A percentile compares a stretch with the other conserved stretches of the same genome.
These are phyloP conservation scores for Pichia gijzeniarum DNA, from an alignment of 805 yeast species.

Conservation along the genomic window DNA sequence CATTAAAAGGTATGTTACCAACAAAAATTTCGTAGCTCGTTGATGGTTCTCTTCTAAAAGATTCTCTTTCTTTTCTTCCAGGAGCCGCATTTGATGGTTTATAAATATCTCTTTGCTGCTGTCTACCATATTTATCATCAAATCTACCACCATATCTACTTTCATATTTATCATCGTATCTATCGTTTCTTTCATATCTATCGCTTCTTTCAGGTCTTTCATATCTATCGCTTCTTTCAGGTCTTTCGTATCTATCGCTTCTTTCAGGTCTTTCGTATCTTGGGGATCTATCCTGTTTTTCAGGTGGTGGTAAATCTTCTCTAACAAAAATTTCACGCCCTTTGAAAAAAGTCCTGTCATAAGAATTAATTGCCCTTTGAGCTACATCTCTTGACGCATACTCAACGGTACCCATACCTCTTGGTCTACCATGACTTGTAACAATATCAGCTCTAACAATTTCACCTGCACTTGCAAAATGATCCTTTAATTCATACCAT, in stretches of 20 bases:
- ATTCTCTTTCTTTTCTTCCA: constrained; percentile 15
- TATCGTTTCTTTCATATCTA: constrained; percentile 4
- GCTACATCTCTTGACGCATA: constrained; percentile 62
- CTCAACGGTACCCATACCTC: constrained; percentile 92
- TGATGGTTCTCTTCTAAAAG: constrained; percentile 16
- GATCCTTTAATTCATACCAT: constrained; percentile 51
- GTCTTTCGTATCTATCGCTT: constrained; percentile 14
- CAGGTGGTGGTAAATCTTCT: constrained; percentile 84
- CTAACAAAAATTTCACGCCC: constrained; percentile 85
- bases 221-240: constrained; percentile 16
- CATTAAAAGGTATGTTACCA: constrained; percentile 77
- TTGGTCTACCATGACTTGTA: constrained; percentile 67
- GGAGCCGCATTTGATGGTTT: constrained; percentile 9
- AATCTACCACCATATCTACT: constrained; percentile 3
- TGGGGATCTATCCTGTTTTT: constrained; percentile 19
- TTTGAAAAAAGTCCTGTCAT: constrained; percentile 54
- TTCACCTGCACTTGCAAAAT: constrained; percentile 54
- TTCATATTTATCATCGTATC: background rate
- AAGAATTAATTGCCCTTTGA: constrained; percentile 59
- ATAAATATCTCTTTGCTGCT: constrained; percentile 7
- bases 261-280: constrained; percentile 15
- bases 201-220: constrained; percentile 9
- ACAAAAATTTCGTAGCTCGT: constrained; percentile 57
- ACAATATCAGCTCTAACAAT: constrained; percentile 81
- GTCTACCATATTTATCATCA: background rate